phyloP scores from a whole-genome alignment of 495 filamentous ascomycete genomes.

The Aspergillus sclerotioniger region DNA sequence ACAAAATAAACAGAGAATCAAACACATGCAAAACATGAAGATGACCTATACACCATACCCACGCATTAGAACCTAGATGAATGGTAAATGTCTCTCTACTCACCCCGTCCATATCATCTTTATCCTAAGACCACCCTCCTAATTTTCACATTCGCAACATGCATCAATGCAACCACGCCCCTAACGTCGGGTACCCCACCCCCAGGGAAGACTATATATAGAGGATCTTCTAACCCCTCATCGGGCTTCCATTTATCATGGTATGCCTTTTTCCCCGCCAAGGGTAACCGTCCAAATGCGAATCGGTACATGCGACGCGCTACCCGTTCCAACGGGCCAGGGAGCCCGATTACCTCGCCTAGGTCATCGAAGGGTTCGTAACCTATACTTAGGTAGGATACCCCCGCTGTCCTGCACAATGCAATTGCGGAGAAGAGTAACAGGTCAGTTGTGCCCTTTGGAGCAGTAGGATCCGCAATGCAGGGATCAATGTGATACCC shows the following conservation, averaged over 20 bases:
- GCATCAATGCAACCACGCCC: constrained; percentile 37
- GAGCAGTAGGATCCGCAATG: constrained; percentile 34
- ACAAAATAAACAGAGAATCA: no score
- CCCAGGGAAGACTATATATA: constrained; percentile 37
- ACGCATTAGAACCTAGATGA: no score
- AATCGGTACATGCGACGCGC: constrained; percentile 29
- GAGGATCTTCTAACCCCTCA: constrained; percentile 25
- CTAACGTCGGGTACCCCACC: constrained; percentile 27
- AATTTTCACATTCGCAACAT: constrained; percentile 28
- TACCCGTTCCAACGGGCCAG: constrained; percentile 20
- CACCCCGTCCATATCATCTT: no score
- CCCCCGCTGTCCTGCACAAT: constrained; percentile 25
- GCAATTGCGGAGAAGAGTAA: constrained; percentile 40
- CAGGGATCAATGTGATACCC: constrained; percentile 47
- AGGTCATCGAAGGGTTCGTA: constrained; percentile 37
- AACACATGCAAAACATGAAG: no score
- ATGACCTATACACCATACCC: no score
- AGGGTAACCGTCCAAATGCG: constrained; percentile 31
- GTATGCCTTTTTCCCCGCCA: constrained; percentile 44
- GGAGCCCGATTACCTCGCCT: constrained; percentile 32
- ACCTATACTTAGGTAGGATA: constrained; percentile 40
- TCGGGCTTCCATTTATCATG: constrained; percentile 44
- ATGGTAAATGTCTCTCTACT: no score
- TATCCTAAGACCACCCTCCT: constrained; percentile 17
- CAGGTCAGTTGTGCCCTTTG: constrained; percentile 40